Base-by-base conservation (phyloP, 2,329 filamentous ascomycete species). In the Aspergillus sp. region DNA sequence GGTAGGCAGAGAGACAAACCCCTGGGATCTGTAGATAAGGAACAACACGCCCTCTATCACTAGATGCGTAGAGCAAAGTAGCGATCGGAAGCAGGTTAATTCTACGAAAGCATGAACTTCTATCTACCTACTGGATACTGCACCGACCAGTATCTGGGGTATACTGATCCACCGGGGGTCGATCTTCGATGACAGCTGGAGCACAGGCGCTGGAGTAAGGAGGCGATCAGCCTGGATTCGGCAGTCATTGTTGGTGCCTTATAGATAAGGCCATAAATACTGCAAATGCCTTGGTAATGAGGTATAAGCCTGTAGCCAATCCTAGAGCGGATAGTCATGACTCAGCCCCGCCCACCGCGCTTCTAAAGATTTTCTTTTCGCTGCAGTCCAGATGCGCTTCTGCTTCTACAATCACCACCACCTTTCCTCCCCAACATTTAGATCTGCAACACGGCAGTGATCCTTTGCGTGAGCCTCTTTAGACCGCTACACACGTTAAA, bases 401-500 rank as follows among this genome's bases (percentile, higher is more conserved):
- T 43, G 25, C 23, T 21, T 43, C 52, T 43, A 43, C 25, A 32
- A 47, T 12, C 53, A 59, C 50, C 41, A 51, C 9, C 32, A 51
- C 9, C 36, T 13, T 57, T 49, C 38, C 48, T 56, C 53, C 45
- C 50, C 49, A 52, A 9, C 50, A n/a, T 57, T 53, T 52, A 49
- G 45, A 63, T 59, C 58, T 60, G 60, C 63, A 62, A 38, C 52
- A 58, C 66, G 73, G 72, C 72, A 69, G 73, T 74, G 73, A 75
- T 75, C 73, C 72, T 67, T 69, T 67, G 73, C 68, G 72, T 76
- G 74, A 76, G 72, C 74, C 74, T 71, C 65, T 68, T 69, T 64
- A 65, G 49, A 49, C 65, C 65, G 63, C 65, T 30, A 51, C 32
- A 51, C 25, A 52, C 19, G 36, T 45, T 63, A 63, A 66, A 60